phyloP scores from a whole-genome alignment of 169 alveolate genomes.

The Haemoproteus tartakovskyi region DNA sequence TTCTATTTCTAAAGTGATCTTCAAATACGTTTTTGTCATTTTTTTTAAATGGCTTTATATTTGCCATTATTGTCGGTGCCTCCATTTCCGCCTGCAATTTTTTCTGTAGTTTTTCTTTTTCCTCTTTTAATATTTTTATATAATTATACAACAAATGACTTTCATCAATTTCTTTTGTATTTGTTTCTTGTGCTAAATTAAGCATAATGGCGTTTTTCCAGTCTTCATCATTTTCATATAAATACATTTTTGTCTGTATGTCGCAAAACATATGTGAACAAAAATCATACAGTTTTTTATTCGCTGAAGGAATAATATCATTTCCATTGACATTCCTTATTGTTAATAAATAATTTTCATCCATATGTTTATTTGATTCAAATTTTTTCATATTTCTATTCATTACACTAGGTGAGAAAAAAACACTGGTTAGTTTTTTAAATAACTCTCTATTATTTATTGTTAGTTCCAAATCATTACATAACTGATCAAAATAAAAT shows the following conservation, averaged over 20 bases:
- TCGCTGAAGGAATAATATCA: conserved; percentile 20
- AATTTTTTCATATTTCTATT: conserved; percentile 15
- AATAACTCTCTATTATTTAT: conserved; percentile 16
- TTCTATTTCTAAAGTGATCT: conserved; percentile 66
- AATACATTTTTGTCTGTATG: conserved; percentile 29
- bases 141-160: conserved; percentile 51
- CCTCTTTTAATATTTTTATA: conserved; percentile 48
- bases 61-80: background rate
- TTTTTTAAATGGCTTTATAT: conserved; percentile 54
- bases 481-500: background rate
- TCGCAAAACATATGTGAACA: conserved; percentile 58
- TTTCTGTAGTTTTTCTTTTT: conserved; percentile 18
- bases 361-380: conserved; percentile 61
- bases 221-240: conserved; percentile 64
- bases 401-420: conserved; percentile 6
- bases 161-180: conserved; percentile 53
- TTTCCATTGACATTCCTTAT: conserved; percentile 37
- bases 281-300: conserved; percentile 44
- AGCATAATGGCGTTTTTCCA: conserved; percentile 19
- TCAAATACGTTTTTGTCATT: conserved; percentile 59
- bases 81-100: conserved; percentile 56
- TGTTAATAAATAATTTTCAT: conserved; percentile 30
- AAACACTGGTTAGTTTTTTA: conserved; percentile 12
- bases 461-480: conserved; percentile 9
- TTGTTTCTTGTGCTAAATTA: conserved; percentile 37